phyloP scores from a whole-genome alignment of 2,329 filamentous ascomycete genomes.

The Verticillium albo-atrum region DNA sequence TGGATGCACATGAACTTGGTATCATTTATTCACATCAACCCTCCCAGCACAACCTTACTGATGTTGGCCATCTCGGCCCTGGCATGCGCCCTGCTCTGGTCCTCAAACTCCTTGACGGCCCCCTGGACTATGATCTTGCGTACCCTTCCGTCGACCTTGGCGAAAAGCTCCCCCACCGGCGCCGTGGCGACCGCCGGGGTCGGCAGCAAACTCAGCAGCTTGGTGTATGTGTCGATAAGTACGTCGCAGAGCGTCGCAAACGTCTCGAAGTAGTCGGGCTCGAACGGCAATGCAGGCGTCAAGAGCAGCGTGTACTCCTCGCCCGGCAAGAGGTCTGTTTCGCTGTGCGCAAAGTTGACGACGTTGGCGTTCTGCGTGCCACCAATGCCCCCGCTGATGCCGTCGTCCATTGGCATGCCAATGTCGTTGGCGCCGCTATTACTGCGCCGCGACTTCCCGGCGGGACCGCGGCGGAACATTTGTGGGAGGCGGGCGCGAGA shows the following conservation, averaged over 20 bases:
- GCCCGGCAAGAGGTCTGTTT: slow-evolving; percentile 66
- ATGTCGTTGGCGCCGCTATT: slow-evolving; percentile 42
- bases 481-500: slow-evolving; percentile 75
- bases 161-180: slow-evolving; percentile 75
- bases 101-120: slow-evolving; percentile 90
- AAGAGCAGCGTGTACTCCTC: slow-evolving; percentile 86
- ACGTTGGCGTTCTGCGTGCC: slow-evolving; percentile 35
- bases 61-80: slow-evolving; percentile 81
- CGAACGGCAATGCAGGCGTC: slow-evolving; percentile 90
- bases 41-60: slow-evolving; percentile 83
- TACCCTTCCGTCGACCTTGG: slow-evolving; percentile 81
- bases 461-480: slow-evolving; percentile 70
- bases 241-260: slow-evolving; percentile 95
- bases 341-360: slow-evolving; percentile 54
- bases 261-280: slow-evolving; percentile 95
- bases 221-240: slow-evolving; percentile 85
- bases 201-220: slow-evolving; percentile 70
- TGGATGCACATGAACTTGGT: background rate
- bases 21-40: slow-evolving; percentile 56
- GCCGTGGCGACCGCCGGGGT: slow-evolving; percentile 68
- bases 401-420: slow-evolving; percentile 20
- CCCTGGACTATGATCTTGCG: slow-evolving; percentile 85
- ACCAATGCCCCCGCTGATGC: slow-evolving; percentile 16
- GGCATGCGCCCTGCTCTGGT: slow-evolving; percentile 69
- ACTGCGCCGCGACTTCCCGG: slow-evolving; percentile 52